phyloP scores from a whole-genome alignment of 371 early-diverging fungal species.

The Mortierella sp. region DNA sequence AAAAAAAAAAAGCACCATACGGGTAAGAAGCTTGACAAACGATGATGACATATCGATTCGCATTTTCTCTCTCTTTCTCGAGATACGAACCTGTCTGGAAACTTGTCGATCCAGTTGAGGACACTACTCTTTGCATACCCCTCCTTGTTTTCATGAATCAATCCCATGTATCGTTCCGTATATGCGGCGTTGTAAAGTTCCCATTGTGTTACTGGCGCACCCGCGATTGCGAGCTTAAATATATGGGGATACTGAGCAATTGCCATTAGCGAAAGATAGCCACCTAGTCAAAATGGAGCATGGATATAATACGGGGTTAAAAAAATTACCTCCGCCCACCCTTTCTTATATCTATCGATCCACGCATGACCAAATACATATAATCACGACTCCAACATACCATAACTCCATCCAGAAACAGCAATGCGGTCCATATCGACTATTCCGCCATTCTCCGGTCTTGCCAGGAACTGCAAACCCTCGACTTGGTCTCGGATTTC shows the following conservation, averaged over 20 bases:
- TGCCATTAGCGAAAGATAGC: slow-evolving; percentile 81
- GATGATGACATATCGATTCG: not conserved
- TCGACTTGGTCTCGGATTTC: slow-evolving; percentile 82
- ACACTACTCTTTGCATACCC: slow-evolving; percentile 70
- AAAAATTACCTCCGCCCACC: not conserved
- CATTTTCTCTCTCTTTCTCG: not conserved
- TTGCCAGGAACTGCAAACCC: slow-evolving; percentile 67
- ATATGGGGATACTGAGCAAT: slow-evolving; percentile 72
- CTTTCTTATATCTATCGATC: not conserved
- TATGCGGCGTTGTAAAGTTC: slow-evolving; percentile 83
- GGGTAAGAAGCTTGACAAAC: not conserved
- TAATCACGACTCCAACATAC: slow-evolving; percentile 13
- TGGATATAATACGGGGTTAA: not conserved
- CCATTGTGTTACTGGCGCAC: slow-evolving; percentile 86
- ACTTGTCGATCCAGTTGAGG: slow-evolving; percentile 63
- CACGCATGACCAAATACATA: not conserved
- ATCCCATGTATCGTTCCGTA: slow-evolving; percentile 84
- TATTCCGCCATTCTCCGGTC: slow-evolving; percentile 63
- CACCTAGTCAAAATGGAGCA: slow-evolving; percentile 58
- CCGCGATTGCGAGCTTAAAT: slow-evolving; percentile 80
- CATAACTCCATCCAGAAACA: slow-evolving; percentile 81
- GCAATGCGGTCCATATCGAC: slow-evolving; percentile 74
- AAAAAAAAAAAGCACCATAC: not conserved
- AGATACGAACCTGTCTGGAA: slow-evolving; percentile 69
- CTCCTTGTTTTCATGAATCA: slow-evolving; percentile 62